Evolutionary conservation across 148 eudicot genomes (phyloP), one percentile per base, ranked within the genome.

Genomic region (Spergularia bocconei): DNA sequence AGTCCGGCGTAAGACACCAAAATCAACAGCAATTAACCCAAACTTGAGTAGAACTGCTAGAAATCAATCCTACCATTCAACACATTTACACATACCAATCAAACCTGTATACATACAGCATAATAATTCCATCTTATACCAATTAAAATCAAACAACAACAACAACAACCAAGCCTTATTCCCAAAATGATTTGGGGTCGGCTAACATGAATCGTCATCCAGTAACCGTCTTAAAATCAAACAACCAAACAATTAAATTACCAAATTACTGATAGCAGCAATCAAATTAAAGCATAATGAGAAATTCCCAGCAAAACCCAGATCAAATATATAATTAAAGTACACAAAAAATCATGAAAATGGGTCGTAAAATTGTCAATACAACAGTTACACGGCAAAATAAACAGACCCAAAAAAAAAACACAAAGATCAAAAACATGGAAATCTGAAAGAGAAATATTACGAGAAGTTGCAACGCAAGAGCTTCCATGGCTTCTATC

Each of bases 401-500:
- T 29, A 29, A 29, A 29, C 36, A 29, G 36, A 68, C 16, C 23
- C 13, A 21, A 36, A 53, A 51, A 38, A 7, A 78, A 38, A 70
- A 0, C 17, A 5, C 21, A 38, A 36, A 44, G 5, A 21, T 7
- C 0, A 21, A 23, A 20, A 25, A 41, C 58, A 21, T 38, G 47
- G 5, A 25, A 56, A 48, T 17, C 15, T 1, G 69, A 62, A n/a
- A 62, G 58, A 59, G 36, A 29, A 29, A 13, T 47, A 41, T 14
- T 48, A 62, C 79, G 13, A 61, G 82, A 25, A 69, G 65, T 52
- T 15, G 69, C 11, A 25, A 56, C 33, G 44, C 75, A 70, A 33
- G 79, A 72, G 64, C 33, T 79, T 8, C 53, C 70, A 63, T 69
- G 79, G 75, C 50, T 75, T 75, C 79, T 70, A 10, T 75, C 70